A percentile compares a stretch with the other conserved stretches of the same genome.
These are phyloP conservation scores for Phytophthora colocasiae DNA, from an alignment of 352 stramenopile genomes.

Conservation along the genomic window DNA sequence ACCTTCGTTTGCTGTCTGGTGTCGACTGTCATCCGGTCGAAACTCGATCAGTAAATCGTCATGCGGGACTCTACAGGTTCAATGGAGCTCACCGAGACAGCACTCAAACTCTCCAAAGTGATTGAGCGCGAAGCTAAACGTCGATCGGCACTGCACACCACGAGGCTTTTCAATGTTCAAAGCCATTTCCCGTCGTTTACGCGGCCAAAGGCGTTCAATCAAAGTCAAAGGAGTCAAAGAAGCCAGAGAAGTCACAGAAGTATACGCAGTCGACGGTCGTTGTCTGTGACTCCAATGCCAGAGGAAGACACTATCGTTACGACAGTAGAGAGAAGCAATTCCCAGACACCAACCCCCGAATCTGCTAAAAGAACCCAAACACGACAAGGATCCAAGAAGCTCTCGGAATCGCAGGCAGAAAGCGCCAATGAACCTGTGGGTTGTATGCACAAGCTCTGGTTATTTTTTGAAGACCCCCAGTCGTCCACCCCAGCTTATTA, in stretches of 20 bases:
- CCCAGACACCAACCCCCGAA: not conserved
- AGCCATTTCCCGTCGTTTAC: slow-evolving; percentile 41
- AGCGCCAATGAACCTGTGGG: slow-evolving; percentile 12
- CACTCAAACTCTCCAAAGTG: slow-evolving; percentile 68
- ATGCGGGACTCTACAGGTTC: slow-evolving; percentile 10
- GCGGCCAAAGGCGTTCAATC: slow-evolving; percentile 14
- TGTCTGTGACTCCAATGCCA: slow-evolving; percentile 34
- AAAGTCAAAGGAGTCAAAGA: too few relatives aligned
- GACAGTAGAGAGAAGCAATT: not conserved
- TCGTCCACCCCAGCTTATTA: slow-evolving; percentile 68
- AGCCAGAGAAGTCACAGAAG: slow-evolving; percentile 1
- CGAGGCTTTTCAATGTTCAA: slow-evolving; percentile 44
- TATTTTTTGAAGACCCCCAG: slow-evolving; percentile 77
- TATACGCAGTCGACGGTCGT: slow-evolving; percentile 24
- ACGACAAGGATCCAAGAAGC: slow-evolving; percentile 20
- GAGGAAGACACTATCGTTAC: slow-evolving; percentile 20
- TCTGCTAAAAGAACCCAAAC: slow-evolving; percentile 2
- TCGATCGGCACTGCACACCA: slow-evolving; percentile 39
- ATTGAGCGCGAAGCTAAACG: slow-evolving; percentile 71
- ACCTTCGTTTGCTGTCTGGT: not conserved
- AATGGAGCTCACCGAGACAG: slow-evolving; percentile 60
- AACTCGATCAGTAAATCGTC: slow-evolving; percentile 1
- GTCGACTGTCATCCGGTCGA: not conserved
- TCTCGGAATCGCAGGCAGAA: slow-evolving; percentile 5
- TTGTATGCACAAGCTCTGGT: slow-evolving; percentile 43